Base-by-base conservation (phyloP, 1,284 basidiomycete genomes). In the Cystobasidium sp. region DNA sequence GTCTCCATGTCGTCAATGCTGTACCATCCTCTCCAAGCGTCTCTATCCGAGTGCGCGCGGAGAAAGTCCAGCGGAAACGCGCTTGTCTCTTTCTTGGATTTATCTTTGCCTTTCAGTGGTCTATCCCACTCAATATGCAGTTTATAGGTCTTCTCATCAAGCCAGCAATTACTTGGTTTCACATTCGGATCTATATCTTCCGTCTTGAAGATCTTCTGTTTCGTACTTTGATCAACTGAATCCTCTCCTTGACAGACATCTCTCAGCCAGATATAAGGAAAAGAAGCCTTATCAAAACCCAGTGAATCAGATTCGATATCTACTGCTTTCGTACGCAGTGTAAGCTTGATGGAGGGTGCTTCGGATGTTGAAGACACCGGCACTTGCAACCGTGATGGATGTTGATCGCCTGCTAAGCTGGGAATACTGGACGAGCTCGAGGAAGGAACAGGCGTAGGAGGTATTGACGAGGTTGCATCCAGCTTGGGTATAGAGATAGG, bases 151-250 rank as follows among this genome's bases (percentile, higher is more conserved):
- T 85, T 84, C 71, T 85, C 86, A 1, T 85, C 70, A 18, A 70
- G n/a, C 51, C 59, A 43, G 22, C 55, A 69, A 20, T 55, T 52
- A 22, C 58, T 69, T 83, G 79, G 87, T 84, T 73, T 84, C 84
- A 66, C 86, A 80, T 85, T 75, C 0, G 87, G 85, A 5, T 83
- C 80, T 10, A 84, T 77, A 74, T 83, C 83, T 41, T 79, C 91
- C 0, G 91, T 88, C 63, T 87, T 84, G 80, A 90, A 89, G 0
- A 93, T 85, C 77, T 91, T 92, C 82, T 94, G 92, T 10, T 83
- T 84, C 0, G 90, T 92, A n/a, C 87, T 86, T 0, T 89, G 87
- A 79, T 94, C 89, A 6, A 93, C 84, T 75, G 89, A 91, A 8
- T 83, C 79, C 0, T 82, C 79, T 76, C 88, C 88, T 47, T 84